Evolutionary conservation across 495 filamentous ascomycete genomes (phyloP).

Genomic region (Annulohypoxylon stygium): DNA sequence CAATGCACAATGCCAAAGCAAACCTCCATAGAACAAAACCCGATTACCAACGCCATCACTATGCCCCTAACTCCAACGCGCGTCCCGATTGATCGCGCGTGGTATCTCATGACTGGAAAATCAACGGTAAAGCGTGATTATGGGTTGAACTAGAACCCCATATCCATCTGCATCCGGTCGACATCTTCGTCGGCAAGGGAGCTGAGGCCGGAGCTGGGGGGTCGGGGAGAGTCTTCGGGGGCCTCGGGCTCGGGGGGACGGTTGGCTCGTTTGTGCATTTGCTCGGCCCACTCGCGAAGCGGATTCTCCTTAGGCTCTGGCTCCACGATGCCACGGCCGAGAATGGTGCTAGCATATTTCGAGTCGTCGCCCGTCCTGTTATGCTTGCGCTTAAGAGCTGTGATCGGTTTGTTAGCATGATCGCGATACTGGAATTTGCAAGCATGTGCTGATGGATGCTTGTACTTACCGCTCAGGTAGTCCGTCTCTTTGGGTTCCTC

Average conservation of each 20-base stretch:
- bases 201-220: constrained; percentile 65
- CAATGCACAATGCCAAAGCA: not conserved
- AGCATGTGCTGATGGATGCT: not conserved
- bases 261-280: constrained; percentile 44
- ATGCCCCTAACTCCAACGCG: constrained; percentile 20
- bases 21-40: not conserved
- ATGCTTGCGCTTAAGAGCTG: constrained; percentile 84
- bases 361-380: constrained; percentile 83
- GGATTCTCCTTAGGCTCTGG: constrained; percentile 77
- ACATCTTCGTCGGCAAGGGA: constrained; percentile 62
- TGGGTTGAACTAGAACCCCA: constrained; percentile 28
- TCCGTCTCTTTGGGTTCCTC: constrained; percentile 69
- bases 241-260: constrained; percentile 37
- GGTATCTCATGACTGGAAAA: not conserved
- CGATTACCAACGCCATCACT: constrained; percentile 21
- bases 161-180: constrained; percentile 58
- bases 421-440: not conserved
- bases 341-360: constrained; percentile 80
- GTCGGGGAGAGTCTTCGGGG: constrained; percentile 54
- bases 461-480: constrained; percentile 72
- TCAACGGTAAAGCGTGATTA: not conserved
- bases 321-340: constrained; percentile 78
- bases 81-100: not conserved
- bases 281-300: constrained; percentile 73
- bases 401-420: constrained; percentile 14